A percentile compares a stretch with the other conserved stretches of the same genome.
Conservation (phyloP, 305 asterid genomes). For the Plantago coronopus region DNA sequence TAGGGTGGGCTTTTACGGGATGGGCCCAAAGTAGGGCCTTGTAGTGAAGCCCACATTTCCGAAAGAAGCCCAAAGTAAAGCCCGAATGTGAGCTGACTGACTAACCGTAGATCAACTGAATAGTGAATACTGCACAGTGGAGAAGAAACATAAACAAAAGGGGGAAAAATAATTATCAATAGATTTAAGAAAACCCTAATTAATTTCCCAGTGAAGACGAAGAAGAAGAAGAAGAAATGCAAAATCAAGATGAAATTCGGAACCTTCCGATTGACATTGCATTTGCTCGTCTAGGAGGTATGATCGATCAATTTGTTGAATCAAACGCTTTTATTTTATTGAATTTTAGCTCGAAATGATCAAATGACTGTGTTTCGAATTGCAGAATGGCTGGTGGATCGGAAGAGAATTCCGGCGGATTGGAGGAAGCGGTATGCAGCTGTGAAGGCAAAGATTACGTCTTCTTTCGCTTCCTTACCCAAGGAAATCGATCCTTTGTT, state of each 20-base stretch:
- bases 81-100: too few species aligned
- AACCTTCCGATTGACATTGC: conserved; percentile 94
- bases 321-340: neutral
- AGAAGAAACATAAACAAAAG: neutral
- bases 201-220: neutral
- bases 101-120: neutral
- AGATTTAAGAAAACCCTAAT: conserved; percentile 7
- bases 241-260: conserved; percentile 65
- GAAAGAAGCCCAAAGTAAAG: too few species aligned
- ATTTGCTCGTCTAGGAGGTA: conserved; percentile 55
- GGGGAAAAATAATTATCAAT: neutral
- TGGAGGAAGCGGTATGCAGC: conserved; percentile 88
- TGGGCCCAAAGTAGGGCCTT: too few species aligned
- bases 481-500: conserved; percentile 77
- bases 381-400: conserved; percentile 97
- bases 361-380: neutral
- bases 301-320: neutral
- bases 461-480: conserved; percentile 81
- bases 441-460: conserved; percentile 67
- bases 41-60: too few species aligned
- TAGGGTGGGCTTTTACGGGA: too few species aligned
- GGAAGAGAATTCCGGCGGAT: conserved; percentile 83
- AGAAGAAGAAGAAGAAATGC: conserved; percentile 56
- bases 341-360: neutral
- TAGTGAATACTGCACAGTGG: neutral